Conservation (phyloP, 345 rosid genomes). For the Adansonia digitata region DNA sequence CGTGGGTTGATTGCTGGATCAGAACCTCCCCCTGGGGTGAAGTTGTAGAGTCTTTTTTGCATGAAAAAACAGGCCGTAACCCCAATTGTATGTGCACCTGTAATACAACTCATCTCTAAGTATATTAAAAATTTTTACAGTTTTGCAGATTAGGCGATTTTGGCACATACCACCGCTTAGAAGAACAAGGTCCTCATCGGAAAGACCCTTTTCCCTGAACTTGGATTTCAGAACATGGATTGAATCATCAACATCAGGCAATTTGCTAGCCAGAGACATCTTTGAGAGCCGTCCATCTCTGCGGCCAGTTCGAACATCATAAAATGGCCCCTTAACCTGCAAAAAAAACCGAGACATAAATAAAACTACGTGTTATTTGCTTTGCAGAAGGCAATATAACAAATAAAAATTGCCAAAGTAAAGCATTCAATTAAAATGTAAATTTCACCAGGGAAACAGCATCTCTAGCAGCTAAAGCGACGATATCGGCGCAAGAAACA, state of each 20-base stretch:
- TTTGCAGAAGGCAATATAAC: not conserved
- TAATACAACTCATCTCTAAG: not conserved
- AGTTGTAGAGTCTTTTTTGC: conserved; percentile 37
- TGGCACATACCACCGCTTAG: conserved; percentile 43
- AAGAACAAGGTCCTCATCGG: conserved; percentile 44
- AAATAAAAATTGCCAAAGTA: not conserved
- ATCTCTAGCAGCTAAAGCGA: conserved; percentile 63
- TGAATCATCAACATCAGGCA: conserved; percentile 40
- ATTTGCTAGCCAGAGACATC: conserved; percentile 23
- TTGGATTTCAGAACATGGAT: conserved; percentile 31
- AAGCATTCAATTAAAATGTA: not conserved
- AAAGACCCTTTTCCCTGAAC: conserved; percentile 42
- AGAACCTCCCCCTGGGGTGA: conserved; percentile 30
- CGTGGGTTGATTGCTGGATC: conserved; percentile 35
- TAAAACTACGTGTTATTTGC: not conserved
- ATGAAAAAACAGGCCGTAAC: conserved; percentile 53
- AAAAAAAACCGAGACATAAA: not conserved
- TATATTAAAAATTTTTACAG: too few relatives aligned
- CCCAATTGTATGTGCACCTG: conserved; percentile 61
- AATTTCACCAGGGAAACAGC: conserved; percentile 39
- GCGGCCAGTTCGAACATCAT: conserved; percentile 54
- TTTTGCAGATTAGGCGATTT: too few relatives aligned
- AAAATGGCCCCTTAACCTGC: conserved; percentile 46
- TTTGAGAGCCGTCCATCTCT: conserved; percentile 54
- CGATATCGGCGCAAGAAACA: conserved; percentile 60